A percentile compares a stretch with the other conserved stretches of the same genome.
Conservation (phyloP, 2,329 filamentous ascomycete species). For the Xylariaceae sp. region DNA sequence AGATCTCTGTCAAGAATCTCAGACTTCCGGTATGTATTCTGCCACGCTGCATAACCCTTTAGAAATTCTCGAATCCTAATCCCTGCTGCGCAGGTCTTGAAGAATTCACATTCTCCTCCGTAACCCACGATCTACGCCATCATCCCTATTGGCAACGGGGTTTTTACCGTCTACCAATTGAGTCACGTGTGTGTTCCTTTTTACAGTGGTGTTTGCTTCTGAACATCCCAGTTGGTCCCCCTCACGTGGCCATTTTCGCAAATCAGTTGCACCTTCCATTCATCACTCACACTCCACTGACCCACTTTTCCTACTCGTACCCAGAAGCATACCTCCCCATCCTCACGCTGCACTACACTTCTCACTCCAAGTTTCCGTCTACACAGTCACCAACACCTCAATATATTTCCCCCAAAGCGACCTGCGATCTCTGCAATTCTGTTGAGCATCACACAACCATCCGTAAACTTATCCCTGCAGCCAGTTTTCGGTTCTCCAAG, state of each 20-base stretch:
- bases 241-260: no score
- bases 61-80: no score
- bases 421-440: no score
- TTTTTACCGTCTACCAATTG: no score
- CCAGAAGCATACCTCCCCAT: background rate
- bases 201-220: background rate
- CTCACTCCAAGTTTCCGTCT: background rate
- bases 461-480: no score
- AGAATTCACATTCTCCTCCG: no score
- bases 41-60: no score
- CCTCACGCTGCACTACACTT: background rate
- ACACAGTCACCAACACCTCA: background rate
- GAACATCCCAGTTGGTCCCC: background rate
- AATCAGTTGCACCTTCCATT: background rate
- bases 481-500: background rate
- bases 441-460: no score
- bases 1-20: background rate
- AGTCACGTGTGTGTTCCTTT: background rate
- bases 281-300: background rate
- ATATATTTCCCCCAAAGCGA: background rate
- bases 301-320: background rate
- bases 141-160: no score
- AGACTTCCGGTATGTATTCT: no score
- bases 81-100: no score
- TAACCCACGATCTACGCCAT: no score